Evolutionary conservation across 768 basidiomycete genomes (phyloP), one percentile per base, ranked within the genome.

Genomic region (Boletellus emodensis): DNA sequence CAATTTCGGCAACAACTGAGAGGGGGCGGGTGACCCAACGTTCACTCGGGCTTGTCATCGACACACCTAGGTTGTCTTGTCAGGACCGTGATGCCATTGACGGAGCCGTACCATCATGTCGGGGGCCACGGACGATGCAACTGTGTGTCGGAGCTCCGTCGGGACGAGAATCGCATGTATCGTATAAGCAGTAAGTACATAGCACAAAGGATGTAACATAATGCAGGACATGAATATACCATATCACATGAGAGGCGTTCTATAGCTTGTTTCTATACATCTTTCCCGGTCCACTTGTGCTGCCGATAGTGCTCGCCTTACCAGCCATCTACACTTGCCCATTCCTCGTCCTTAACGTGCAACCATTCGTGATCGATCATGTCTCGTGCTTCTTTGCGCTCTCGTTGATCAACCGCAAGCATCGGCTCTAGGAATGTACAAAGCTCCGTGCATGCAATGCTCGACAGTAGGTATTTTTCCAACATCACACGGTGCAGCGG

Each of bases 401-500:
- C 69, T 58, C 79, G 76, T 62, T 83, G 83, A 60, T 92, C 85
- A 49, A 84, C 68, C 28, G 75, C 71, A 54, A 92, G 76, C 90
- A 90, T 90, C 26, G 88, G 87, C 56, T 75, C 74, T 54, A 92
- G 67, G 66, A 91, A 91, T 22, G 71, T 66, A 59, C 84, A 87
- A 18, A 91, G 68, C 30, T 74, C 70, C 24, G 64, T 63, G 9
- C 87, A 78, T 48, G 90, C 84, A 13, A 65, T 59, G 34, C 79
- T 76, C 10, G 77, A 70, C 67, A 84, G 86, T 8, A 86, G 71
- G 65, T 96, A 96, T 66, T 94, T 95, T 75, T 96, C 91, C 43
- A 74, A 76, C 82, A 96, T 87, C 56, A 95, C 92, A 20, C 84
- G 82, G 57, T 79, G 74, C 46, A 95, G 73, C 10, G 92, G 85